phyloP scores from a whole-genome alignment of 495 filamentous ascomycete species.

The Penicillium subrubescens region DNA sequence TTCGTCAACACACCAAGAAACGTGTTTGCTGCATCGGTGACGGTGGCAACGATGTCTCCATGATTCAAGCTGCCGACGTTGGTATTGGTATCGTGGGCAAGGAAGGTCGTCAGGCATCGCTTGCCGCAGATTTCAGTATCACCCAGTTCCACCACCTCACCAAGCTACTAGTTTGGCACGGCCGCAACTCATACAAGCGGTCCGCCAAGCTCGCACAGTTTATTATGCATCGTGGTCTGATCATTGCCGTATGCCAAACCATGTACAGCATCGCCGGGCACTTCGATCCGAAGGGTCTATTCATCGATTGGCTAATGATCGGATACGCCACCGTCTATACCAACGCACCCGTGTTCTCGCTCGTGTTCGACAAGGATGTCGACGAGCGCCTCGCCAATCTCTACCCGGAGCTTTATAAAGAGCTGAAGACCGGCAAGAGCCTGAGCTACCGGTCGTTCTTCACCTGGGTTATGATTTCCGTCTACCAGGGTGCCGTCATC shows the following conservation, averaged over 20 bases:
- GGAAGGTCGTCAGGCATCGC: slow-evolving; percentile 90
- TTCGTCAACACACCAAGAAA: slow-evolving; percentile 89
- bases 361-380: slow-evolving; percentile 96
- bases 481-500: slow-evolving; percentile 94
- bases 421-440: slow-evolving; percentile 80
- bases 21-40: slow-evolving; percentile 96
- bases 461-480: slow-evolving; percentile 91
- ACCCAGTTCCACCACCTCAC: slow-evolving; percentile 95
- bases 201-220: slow-evolving; percentile 96
- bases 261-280: slow-evolving; percentile 92
- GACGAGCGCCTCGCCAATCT: slow-evolving; percentile 90
- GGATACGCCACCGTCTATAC: slow-evolving; percentile 98
- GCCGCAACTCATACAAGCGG: slow-evolving; percentile 94
- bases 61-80: slow-evolving; percentile 98
- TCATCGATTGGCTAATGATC: slow-evolving; percentile 96
- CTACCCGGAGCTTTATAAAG: slow-evolving; percentile 97
- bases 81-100: slow-evolving; percentile 98
- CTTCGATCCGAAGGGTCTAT: slow-evolving; percentile 92
- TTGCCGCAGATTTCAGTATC: slow-evolving; percentile 96
- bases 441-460: slow-evolving; percentile 94
- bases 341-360: slow-evolving; percentile 87
- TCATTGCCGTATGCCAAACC: slow-evolving; percentile 93
- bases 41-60: slow-evolving; percentile 96
- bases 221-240: slow-evolving; percentile 95
- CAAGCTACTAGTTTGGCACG: slow-evolving; percentile 97